Conservation (phyloP, 768 basidiomycete species). For the Mycena pura region DNA sequence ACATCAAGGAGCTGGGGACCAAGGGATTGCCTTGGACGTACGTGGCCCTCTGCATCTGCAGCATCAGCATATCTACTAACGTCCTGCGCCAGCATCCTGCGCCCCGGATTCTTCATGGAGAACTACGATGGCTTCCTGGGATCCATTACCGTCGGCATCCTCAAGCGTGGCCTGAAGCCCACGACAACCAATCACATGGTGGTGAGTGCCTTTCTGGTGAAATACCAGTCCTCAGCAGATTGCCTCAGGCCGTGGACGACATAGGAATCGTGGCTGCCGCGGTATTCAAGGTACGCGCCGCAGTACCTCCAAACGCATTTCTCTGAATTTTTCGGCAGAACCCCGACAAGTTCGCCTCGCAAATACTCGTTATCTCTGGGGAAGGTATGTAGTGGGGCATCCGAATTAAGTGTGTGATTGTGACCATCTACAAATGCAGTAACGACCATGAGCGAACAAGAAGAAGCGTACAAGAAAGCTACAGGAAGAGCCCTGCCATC, state of each 20-base stretch:
- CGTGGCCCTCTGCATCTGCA: not conserved
- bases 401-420: slow-evolving; percentile 14
- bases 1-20: slow-evolving; percentile 30
- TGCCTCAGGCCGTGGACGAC: slow-evolving; percentile 29
- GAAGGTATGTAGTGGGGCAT: not conserved
- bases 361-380: not conserved
- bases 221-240: not conserved
- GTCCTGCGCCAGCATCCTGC: slow-evolving; percentile 32
- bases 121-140: slow-evolving; percentile 41
- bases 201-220: not conserved
- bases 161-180: slow-evolving; percentile 32
- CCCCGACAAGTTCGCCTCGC: slow-evolving; percentile 14
- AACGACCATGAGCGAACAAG: slow-evolving; percentile 26
- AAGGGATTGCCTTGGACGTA: slow-evolving; percentile 39
- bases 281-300: not conserved
- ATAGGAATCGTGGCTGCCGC: slow-evolving; percentile 28
- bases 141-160: slow-evolving; percentile 30
- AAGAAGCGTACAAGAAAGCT: slow-evolving; percentile 32
- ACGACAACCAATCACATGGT: slow-evolving; percentile 24
- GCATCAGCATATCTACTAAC: not conserved
- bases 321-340: slow-evolving; percentile 24
- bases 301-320: no score
- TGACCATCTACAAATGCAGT: slow-evolving; percentile 8
- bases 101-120: slow-evolving; percentile 45
- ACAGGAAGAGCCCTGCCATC: slow-evolving; percentile 31